Conservation (phyloP, 2,329 filamentous ascomycete genomes). For the Neonectria coccinea region DNA sequence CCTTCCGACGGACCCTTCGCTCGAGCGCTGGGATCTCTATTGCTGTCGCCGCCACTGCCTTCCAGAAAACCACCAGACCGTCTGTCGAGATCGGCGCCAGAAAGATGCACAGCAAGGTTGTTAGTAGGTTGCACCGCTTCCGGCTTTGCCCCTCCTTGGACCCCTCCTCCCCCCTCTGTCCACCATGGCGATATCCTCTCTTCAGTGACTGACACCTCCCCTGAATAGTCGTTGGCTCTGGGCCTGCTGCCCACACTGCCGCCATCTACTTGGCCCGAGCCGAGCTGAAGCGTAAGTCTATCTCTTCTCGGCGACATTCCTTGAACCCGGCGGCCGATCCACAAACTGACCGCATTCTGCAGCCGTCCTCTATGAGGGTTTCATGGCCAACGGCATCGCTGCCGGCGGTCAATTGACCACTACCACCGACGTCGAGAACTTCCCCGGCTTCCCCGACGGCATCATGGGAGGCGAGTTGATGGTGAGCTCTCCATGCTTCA, state of each 20-base stretch:
- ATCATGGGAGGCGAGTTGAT: constrained; percentile 91
- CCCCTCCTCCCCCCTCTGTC: background rate
- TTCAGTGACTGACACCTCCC: constrained; percentile 13
- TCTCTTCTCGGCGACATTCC: constrained; percentile 19
- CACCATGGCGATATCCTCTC: background rate
- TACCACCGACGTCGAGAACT: constrained; percentile 99
- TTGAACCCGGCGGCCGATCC: background rate
- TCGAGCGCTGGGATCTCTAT: constrained; percentile 80
- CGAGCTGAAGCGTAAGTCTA: constrained; percentile 80
- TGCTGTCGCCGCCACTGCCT: constrained; percentile 73
- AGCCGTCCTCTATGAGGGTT: constrained; percentile 96
- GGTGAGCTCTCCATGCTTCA: constrained; percentile 59
- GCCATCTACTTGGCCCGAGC: constrained; percentile 96
- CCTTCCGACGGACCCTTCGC: constrained; percentile 80
- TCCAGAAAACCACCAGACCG: constrained; percentile 63
- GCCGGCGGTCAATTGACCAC: constrained; percentile 97
- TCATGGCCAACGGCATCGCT: constrained; percentile 96
- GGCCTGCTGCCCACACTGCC: constrained; percentile 96
- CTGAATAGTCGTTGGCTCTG: constrained; percentile 81
- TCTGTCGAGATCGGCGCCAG: constrained; percentile 54
- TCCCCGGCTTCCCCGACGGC: constrained; percentile 90
- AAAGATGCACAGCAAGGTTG: constrained; percentile 93
- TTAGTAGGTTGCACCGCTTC: constrained; percentile 71
- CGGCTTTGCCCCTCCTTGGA: constrained; percentile 7
- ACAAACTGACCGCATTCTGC: constrained; percentile 29